Percentiles rank a stretch among this genome's conserved stretches.
Evolutionary conservation across 805 yeast genomes (phyloP).

Genomic region (Debaryomyces castellii): DNA sequence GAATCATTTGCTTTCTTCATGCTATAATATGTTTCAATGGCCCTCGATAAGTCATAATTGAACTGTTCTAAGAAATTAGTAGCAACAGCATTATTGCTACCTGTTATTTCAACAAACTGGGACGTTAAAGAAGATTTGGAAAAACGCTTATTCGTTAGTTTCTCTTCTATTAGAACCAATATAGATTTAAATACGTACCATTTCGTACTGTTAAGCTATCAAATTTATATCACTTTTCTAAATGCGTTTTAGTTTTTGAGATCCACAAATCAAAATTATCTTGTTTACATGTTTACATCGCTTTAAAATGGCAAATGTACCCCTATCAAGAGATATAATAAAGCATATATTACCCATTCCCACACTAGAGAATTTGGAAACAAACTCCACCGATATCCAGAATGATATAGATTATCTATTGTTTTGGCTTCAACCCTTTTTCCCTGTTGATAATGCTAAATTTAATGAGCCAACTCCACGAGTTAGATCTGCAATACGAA

Average conservation of each 20-base stretch:
- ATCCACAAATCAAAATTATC: not conserved
- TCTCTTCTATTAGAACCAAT: not conserved
- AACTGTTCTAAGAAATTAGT: slow-evolving; percentile 30
- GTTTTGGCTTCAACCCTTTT: slow-evolving; percentile 32
- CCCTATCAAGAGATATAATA: slow-evolving; percentile 10
- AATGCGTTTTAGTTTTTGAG: not conserved
- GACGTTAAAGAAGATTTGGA: slow-evolving; percentile 16
- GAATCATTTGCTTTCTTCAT: slow-evolving; percentile 3
- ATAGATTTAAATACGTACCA: not conserved
- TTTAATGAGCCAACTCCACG: slow-evolving; percentile 31
- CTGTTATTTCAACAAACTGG: slow-evolving; percentile 43
- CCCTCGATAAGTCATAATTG: slow-evolving; percentile 28
- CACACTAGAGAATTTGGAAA: slow-evolving; percentile 11
- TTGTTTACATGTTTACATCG: not conserved
- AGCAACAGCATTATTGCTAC: slow-evolving; percentile 32
- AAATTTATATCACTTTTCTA: not conserved
- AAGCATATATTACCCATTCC: slow-evolving; percentile 13
- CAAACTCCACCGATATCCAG: slow-evolving; percentile 23
- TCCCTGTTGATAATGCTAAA: slow-evolving; percentile 11
- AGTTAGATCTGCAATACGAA: slow-evolving; percentile 34
- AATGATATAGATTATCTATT: slow-evolving; percentile 34
- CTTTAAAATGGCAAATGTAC: not conserved
- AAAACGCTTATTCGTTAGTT: not conserved
- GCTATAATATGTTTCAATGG: slow-evolving; percentile 30
- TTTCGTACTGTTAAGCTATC: not conserved